Conservation (phyloP, 2,329 filamentous ascomycete species). For the Tolypocladium tropicale region DNA sequence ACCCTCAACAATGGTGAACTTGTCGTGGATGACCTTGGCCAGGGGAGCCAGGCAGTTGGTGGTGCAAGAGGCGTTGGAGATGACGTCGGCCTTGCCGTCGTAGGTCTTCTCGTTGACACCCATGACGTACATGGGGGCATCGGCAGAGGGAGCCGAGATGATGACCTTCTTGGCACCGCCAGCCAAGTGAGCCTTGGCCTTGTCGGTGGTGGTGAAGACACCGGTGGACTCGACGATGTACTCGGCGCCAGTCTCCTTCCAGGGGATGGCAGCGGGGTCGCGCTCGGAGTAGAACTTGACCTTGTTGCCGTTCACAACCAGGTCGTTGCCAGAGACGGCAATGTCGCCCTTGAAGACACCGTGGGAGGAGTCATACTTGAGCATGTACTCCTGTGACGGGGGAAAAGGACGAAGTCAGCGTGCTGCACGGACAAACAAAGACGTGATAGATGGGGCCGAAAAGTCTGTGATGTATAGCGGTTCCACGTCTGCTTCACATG, state of each 20-base stretch:
- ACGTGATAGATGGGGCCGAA: not conserved
- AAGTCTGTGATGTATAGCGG: no score
- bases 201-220: slow-evolving; percentile 98
- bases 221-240: slow-evolving; percentile 97
- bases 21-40: slow-evolving; percentile 98
- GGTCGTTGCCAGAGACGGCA: slow-evolving; percentile 56
- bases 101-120: slow-evolving; percentile 95
- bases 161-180: slow-evolving; percentile 97
- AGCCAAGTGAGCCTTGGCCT: slow-evolving; percentile 88
- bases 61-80: slow-evolving; percentile 99
- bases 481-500: not conserved
- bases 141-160: slow-evolving; percentile 84
- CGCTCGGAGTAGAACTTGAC: slow-evolving; percentile 91
- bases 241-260: slow-evolving; percentile 74
- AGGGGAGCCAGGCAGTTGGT: slow-evolving; percentile 99
- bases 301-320: slow-evolving; percentile 88
- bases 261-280: slow-evolving; percentile 84
- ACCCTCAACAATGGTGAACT: slow-evolving; percentile 95
- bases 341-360: slow-evolving; percentile 92
- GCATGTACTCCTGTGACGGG: slow-evolving; percentile 80
- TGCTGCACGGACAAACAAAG: not conserved
- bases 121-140: slow-evolving; percentile 99
- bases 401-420: slow-evolving; percentile 2
- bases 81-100: slow-evolving; percentile 81
- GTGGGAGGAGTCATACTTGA: slow-evolving; percentile 98